phyloP scores from a whole-genome alignment of 805 yeast species.

The Saccharomycopsis sp. region DNA sequence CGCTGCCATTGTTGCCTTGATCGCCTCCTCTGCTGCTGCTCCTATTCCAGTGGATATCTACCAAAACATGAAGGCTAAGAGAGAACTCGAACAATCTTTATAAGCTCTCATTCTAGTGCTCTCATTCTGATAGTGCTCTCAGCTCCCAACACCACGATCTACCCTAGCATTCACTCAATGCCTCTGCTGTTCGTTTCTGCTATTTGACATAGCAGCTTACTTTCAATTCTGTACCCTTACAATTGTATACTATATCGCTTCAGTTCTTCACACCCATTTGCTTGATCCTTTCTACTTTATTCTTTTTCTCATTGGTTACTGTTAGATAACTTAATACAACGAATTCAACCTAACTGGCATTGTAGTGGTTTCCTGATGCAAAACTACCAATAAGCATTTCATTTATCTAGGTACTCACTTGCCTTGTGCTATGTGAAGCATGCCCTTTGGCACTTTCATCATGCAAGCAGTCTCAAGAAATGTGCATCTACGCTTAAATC shows the following conservation, averaged over 20 bases:
- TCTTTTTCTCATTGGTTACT: background rate
- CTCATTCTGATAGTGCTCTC: no score
- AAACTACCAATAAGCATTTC: no score
- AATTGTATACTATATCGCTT: background rate
- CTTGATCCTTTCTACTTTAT: background rate
- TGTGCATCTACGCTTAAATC: no score
- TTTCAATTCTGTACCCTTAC: background rate
- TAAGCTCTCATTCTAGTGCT: background rate
- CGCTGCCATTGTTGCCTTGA: slow-evolving; percentile 9
- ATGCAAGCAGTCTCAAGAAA: no score
- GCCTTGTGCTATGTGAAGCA: no score
- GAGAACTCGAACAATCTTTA: background rate
- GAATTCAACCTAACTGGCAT: background rate
- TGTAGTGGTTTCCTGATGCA: background rate
- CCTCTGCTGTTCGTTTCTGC: background rate
- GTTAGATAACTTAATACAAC: background rate
- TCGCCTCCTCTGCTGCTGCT: slow-evolving; percentile 3
- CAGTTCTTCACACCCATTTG: background rate
- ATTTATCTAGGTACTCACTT: no score
- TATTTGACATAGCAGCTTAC: background rate
- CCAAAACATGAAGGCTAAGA: slow-evolving; percentile 2
- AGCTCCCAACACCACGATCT: background rate
- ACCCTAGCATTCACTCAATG: background rate
- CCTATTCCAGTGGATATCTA: slow-evolving; percentile 2
- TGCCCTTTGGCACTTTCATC: no score